phyloP scores from a whole-genome alignment of 1,284 basidiomycete genomes.

The Phenoliferia sp. region DNA sequence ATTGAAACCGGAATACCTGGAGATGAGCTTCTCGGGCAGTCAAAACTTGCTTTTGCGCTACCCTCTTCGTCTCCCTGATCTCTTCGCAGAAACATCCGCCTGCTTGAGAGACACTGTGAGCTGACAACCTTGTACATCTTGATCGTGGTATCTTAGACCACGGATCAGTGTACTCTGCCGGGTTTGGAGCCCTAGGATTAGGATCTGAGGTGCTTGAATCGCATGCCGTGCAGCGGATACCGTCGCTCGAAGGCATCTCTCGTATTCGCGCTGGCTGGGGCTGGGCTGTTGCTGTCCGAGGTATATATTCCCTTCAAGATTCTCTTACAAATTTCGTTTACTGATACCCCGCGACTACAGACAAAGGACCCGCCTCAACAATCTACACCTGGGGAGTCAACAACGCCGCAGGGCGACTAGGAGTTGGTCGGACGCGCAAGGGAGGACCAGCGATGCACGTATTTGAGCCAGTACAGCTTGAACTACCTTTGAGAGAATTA shows the following conservation, averaged over 20 bases:
- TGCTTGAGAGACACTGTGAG: background rate
- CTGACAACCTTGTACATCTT: background rate
- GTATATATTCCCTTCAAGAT: background rate
- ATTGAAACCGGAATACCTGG: background rate
- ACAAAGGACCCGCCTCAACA: background rate
- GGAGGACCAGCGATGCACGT: slow-evolving; percentile 3
- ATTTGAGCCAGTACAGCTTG: slow-evolving; percentile 9
- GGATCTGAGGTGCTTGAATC: background rate
- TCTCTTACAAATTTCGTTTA: background rate
- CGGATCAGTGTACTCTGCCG: slow-evolving; percentile 23
- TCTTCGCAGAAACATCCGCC: background rate
- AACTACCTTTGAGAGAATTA: slow-evolving; percentile 14
- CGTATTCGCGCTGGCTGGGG: slow-evolving; percentile 25
- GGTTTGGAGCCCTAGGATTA: slow-evolving; percentile 23
- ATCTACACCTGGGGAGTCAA: slow-evolving; percentile 29
- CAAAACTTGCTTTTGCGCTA: background rate
- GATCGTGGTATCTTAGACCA: slow-evolving; percentile 10
- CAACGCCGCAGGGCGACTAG: slow-evolving; percentile 20
- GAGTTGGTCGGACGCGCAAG: slow-evolving; percentile 7
- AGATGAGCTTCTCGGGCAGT: background rate
- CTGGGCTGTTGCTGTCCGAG: slow-evolving; percentile 20
- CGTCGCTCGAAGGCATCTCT: slow-evolving; percentile 15
- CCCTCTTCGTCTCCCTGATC: slow-evolving; percentile 4
- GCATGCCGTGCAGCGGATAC: slow-evolving; percentile 1
- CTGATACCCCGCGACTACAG: background rate